These are phyloP conservation scores for Xylaria sp. DNA, from an alignment of 2,329 filamentous ascomycete species.

Conservation along the genomic window DNA sequence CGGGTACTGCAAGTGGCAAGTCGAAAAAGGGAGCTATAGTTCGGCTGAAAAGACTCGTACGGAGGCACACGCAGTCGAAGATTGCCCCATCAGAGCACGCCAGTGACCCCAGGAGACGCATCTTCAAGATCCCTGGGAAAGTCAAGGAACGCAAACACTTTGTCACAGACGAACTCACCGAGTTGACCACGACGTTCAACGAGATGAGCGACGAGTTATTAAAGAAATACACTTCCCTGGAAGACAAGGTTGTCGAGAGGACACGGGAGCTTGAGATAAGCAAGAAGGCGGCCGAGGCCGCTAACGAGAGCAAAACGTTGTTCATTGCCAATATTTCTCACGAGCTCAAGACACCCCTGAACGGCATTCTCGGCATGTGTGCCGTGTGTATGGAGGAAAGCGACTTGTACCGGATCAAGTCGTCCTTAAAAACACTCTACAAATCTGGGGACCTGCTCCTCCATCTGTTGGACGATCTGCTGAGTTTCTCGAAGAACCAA, in stretches of 20 bases:
- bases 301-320: slow-evolving; percentile 94
- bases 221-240: slow-evolving; percentile 82
- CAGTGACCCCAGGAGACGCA: slow-evolving; percentile 49
- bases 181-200: slow-evolving; percentile 84
- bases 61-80: slow-evolving; percentile 36
- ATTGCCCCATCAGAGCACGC: slow-evolving; percentile 37
- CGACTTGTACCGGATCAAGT: slow-evolving; percentile 74
- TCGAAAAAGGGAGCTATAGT: slow-evolving; percentile 48
- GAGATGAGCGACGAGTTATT: slow-evolving; percentile 90
- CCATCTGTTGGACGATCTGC: slow-evolving; percentile 83
- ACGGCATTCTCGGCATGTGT: slow-evolving; percentile 93
- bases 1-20: slow-evolving; percentile 33
- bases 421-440: slow-evolving; percentile 85
- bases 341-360: slow-evolving; percentile 90
- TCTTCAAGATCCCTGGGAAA: slow-evolving; percentile 83
- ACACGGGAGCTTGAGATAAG: slow-evolving; percentile 85
- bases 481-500: slow-evolving; percentile 95
- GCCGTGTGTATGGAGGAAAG: slow-evolving; percentile 92
- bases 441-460: slow-evolving; percentile 84
- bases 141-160: slow-evolving; percentile 76
- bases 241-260: slow-evolving; percentile 80
- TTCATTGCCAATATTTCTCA: slow-evolving; percentile 94
- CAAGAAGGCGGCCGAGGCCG: slow-evolving; percentile 91
- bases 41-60: slow-evolving; percentile 43
- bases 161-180: slow-evolving; percentile 82